Conservation (phyloP, 106 monocot species). For the Dendrobium chrysotoxum region DNA sequence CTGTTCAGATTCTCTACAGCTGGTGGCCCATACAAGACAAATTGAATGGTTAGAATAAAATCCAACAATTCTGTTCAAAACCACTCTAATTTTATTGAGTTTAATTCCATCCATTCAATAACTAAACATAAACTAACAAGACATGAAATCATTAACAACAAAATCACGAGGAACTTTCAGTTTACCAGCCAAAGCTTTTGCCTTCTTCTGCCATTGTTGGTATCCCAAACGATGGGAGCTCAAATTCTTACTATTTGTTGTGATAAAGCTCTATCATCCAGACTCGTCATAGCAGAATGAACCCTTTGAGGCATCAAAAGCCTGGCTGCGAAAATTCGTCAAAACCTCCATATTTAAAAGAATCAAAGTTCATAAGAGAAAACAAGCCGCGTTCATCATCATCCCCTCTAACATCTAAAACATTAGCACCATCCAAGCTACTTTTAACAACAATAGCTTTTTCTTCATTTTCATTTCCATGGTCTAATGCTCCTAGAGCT, state of each 20-base stretch:
- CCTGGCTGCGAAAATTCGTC: slow-evolving; percentile 3
- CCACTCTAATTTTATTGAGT: too few species aligned
- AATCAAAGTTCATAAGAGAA: slow-evolving; percentile 43
- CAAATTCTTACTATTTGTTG: slow-evolving; percentile 16
- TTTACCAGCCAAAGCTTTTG: background rate
- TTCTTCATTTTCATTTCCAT: background rate
- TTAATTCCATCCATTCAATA: too few species aligned
- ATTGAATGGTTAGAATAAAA: too few species aligned
- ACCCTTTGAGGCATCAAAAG: slow-evolving; percentile 31
- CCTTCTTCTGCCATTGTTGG: background rate
- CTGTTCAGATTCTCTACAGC: too few species aligned
- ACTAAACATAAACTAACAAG: too few species aligned
- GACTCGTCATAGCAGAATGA: slow-evolving; percentile 24
- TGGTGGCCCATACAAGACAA: too few species aligned
- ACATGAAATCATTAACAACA: background rate
- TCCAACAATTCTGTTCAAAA: too few species aligned
- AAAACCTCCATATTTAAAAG: slow-evolving; percentile 31
- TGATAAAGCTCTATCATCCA: slow-evolving; percentile 12
- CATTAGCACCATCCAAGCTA: slow-evolving; percentile 15
- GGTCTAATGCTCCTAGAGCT: slow-evolving; percentile 4
- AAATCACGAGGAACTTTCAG: background rate
- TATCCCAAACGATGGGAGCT: background rate
- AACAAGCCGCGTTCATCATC: slow-evolving; percentile 31
- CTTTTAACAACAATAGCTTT: slow-evolving; percentile 5
- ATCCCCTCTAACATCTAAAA: slow-evolving; percentile 26